A percentile compares a stretch with the other conserved stretches of the same genome.
phyloP scores from a whole-genome alignment of 2,329 filamentous ascomycete species.

The Grosmannia huntii region DNA sequence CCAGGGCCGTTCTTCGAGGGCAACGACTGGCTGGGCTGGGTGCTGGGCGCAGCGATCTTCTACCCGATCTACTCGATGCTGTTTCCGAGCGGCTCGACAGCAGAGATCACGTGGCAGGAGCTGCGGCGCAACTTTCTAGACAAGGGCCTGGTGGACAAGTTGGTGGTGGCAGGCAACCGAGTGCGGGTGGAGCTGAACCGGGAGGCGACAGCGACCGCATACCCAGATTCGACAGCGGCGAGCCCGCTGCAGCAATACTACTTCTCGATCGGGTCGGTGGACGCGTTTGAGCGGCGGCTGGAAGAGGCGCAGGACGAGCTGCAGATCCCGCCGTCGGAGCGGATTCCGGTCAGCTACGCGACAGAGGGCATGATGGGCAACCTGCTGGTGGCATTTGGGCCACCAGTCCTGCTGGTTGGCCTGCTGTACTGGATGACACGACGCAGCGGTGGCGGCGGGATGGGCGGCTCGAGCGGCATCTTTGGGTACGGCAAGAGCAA shows the following conservation, averaged over 20 bases:
- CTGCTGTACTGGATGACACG: conserved; percentile 68
- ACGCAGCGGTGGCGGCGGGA: conserved; percentile 50
- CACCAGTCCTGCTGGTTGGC: conserved; percentile 75
- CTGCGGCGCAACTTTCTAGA: conserved; percentile 87
- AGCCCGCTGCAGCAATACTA: conserved; percentile 69
- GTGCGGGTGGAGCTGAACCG: conserved; percentile 68
- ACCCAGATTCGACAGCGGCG: conserved; percentile 60
- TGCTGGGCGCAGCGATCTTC: conserved; percentile 30
- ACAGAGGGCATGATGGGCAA: conserved; percentile 63
- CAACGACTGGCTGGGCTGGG: conserved; percentile 39
- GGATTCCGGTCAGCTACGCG: conserved; percentile 84
- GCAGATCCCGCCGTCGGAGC: conserved; percentile 71
- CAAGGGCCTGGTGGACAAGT: conserved; percentile 89
- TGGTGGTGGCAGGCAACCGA: conserved; percentile 64
- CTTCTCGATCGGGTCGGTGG: conserved; percentile 90
- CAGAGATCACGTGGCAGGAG: conserved; percentile 97
- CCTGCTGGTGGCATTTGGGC: conserved; percentile 66
- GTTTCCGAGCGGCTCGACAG: conserved; percentile 28
- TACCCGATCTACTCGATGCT: conserved; percentile 28
- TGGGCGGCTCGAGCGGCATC: conserved; percentile 58
- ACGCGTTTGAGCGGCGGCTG: conserved; percentile 79
- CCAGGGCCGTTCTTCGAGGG: conserved; percentile 17
- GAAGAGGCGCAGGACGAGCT: conserved; percentile 83
- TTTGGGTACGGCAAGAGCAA: conserved; percentile 95
- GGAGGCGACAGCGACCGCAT: conserved; percentile 58